A percentile compares a stretch with the other conserved stretches of the same genome.
phyloP scores from a whole-genome alignment of 2,329 filamentous ascomycete species.

The Stromatinia cepivora region DNA sequence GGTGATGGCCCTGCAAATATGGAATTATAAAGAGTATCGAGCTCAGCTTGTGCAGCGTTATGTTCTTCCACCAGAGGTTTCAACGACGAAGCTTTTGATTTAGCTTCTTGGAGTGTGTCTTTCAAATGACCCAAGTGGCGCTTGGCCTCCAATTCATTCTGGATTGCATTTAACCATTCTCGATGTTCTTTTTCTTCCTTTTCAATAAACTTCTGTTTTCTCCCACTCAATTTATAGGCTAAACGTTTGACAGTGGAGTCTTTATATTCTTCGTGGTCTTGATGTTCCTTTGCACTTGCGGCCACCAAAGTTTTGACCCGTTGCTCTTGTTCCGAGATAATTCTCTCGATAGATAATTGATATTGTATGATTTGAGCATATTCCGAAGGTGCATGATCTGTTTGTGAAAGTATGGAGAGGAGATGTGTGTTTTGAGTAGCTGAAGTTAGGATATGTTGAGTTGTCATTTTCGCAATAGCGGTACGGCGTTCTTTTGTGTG shows the following conservation, averaged over 20 bases:
- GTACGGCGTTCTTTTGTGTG: background rate
- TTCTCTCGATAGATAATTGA: constrained; percentile 48
- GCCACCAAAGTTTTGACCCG: constrained; percentile 41
- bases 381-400: constrained; percentile 50
- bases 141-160: constrained; percentile 47
- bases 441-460: constrained; percentile 17
- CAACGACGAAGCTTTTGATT: constrained; percentile 41
- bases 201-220: constrained; percentile 48
- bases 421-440: constrained; percentile 37
- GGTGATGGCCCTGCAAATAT: constrained; percentile 55
- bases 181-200: constrained; percentile 53
- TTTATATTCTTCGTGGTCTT: constrained; percentile 53
- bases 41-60: constrained; percentile 46
- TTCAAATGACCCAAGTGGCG: constrained; percentile 39
- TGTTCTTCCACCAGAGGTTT: constrained; percentile 44
- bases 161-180: constrained; percentile 54
- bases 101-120: constrained; percentile 45
- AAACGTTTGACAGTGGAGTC: constrained; percentile 54
- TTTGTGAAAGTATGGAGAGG: constrained; percentile 48
- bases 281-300: constrained; percentile 45
- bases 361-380: constrained; percentile 49
- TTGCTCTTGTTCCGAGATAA: constrained; percentile 42
- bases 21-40: constrained; percentile 52
- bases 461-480: constrained; percentile 4
- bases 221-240: constrained; percentile 51